Evolutionary conservation across 371 early-diverging fungal genomes (phyloP), one percentile per base, ranked within the genome.

Genomic region (Encephalitozoon cuniculi): DNA sequence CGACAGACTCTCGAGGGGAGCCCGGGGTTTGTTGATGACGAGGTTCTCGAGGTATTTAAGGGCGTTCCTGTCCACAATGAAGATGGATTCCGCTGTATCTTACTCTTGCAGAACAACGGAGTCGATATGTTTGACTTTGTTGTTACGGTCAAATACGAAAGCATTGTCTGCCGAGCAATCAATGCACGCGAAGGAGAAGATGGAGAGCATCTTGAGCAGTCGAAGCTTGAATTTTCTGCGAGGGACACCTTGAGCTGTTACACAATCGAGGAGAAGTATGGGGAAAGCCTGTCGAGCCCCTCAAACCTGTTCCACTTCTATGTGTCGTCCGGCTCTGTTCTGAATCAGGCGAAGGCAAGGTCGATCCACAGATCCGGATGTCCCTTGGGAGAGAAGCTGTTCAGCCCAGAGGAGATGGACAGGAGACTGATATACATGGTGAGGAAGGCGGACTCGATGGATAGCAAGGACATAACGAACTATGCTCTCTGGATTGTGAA

Each of bases 401-500:
- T 41, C 4, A 53, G 15, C 39, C 3, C 34, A 0, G 23, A 37
- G 0, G 43, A 51, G 5, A 64, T 76, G 44, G 76, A 75, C 49
- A 43, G 43, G 25, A 64, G 71, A 28, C 15, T 76, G 64, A 66
- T 49, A 49, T 76, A 70, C 46, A n/a, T 76, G 49, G 26, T 76
- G 25, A 46, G 32, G 41, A 76, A 76, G 37, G 53, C 41, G 2
- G 55, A 76, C 25, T 18, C 18, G 28, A 25, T 76, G 30, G 15
- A 53, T 9, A 66, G 40, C 32, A 76, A 30, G 40, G 71, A 76
- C n/a, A 15, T 64, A 28, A 40, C 37, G 15, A 76, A 64, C n/a
- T 76, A 76, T 26, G 32, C 44, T n/a, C 41, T 76, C 1, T 76
- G 76, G 76, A 70, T 76, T 40, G 46, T 76, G 25, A 76, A 76